phyloP scores from a whole-genome alignment of 441 rosid species.

The Populus tomentosa region DNA sequence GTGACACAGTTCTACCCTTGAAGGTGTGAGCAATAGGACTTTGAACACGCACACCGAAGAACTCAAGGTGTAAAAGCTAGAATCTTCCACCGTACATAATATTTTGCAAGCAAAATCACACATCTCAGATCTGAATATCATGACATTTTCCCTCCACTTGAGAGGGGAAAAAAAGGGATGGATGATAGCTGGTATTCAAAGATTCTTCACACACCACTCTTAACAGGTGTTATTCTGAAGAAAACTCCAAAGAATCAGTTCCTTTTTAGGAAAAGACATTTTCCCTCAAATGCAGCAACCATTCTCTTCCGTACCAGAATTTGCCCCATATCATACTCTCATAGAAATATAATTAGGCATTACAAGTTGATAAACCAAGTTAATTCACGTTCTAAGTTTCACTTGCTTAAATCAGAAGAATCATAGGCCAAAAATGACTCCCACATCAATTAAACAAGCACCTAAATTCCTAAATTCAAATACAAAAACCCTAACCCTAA shows the following conservation, averaged over 20 bases:
- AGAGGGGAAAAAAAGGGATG: neutral
- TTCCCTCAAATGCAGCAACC: neutral
- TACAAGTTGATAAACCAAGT: neutral
- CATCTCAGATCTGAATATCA: neutral
- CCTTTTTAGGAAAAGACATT: neutral
- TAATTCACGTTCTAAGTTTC: neutral
- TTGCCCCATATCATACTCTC: neutral
- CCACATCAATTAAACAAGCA: neutral
- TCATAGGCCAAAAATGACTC: neutral
- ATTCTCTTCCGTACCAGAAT: neutral
- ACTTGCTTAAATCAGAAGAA: neutral
- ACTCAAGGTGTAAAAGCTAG: neutral
- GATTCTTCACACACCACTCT: neutral
- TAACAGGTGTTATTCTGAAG: neutral
- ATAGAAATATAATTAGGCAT: neutral
- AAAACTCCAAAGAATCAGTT: neutral
- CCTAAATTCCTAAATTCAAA: neutral
- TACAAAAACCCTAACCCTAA: slow-evolving; percentile 13
- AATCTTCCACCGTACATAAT: neutral
- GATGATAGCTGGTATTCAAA: neutral
- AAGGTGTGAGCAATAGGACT: neutral
- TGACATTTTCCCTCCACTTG: neutral
- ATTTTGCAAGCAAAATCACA: neutral
- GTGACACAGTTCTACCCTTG: neutral
- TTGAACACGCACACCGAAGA: neutral